Conservation (phyloP, 331 rosid species). For the Stylosanthes scabra region DNA sequence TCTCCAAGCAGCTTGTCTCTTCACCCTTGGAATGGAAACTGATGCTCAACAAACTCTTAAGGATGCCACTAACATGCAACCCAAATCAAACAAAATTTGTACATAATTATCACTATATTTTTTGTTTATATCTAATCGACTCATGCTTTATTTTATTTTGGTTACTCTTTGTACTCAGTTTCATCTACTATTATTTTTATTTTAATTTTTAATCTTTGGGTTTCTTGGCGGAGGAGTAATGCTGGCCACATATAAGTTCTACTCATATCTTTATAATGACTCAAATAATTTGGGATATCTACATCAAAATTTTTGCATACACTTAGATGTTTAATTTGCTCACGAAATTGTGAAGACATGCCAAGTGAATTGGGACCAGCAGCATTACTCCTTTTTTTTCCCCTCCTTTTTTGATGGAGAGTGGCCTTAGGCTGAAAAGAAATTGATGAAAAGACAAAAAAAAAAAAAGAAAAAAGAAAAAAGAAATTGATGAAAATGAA, state of each 20-base stretch:
- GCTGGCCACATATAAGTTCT: neutral
- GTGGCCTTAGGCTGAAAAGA: neutral
- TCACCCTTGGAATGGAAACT: conserved; percentile 87
- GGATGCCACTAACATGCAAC: conserved; percentile 87
- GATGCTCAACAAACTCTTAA: conserved; percentile 95
- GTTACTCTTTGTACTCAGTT: no score
- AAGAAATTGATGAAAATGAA: no score
- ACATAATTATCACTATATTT: conserved; percentile 38
- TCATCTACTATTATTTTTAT: no score
- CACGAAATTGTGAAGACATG: neutral
- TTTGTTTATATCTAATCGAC: no score
- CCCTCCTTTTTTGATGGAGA: no score
- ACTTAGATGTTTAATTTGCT: neutral
- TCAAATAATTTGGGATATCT: neutral
- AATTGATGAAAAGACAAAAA: no score
- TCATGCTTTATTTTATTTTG: no score
- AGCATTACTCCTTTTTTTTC: neutral
- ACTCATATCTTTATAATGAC: neutral
- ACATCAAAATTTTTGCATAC: neutral
- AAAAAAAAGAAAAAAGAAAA: no score
- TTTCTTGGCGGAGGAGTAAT: no score
- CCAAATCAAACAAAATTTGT: conserved; percentile 68
- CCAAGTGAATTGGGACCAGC: neutral
- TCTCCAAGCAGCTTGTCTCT: conserved; percentile 94
- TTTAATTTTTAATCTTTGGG: no score